These are phyloP conservation scores for Eleusine coracana DNA, from an alignment of 176 grass and related monocot species.

Conservation along the genomic window DNA sequence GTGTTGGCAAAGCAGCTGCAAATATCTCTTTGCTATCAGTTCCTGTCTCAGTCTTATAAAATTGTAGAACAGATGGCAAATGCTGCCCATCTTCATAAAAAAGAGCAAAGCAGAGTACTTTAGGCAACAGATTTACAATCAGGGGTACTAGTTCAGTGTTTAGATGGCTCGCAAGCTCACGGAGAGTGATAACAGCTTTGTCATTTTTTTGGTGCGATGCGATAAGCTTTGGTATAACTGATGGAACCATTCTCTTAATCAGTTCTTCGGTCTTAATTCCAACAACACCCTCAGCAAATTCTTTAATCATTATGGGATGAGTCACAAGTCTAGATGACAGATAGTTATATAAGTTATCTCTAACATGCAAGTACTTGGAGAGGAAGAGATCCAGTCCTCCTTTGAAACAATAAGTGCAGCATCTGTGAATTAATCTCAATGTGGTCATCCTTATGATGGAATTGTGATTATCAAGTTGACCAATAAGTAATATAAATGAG, in stretches of 20 bases:
- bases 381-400: constrained; percentile 78
- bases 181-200: constrained; percentile 65
- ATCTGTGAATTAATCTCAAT: constrained; percentile 77
- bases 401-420: constrained; percentile 58
- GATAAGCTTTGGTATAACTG: constrained; percentile 90
- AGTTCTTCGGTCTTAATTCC: constrained; percentile 78
- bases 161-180: constrained; percentile 71
- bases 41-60: constrained; percentile 75
- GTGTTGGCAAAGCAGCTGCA: constrained; percentile 76
- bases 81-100: constrained; percentile 72
- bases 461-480: constrained; percentile 66
- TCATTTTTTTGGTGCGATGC: constrained; percentile 67
- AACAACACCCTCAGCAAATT: constrained; percentile 78
- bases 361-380: constrained; percentile 59
- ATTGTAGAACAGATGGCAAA: constrained; percentile 80
- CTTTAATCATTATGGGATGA: constrained; percentile 63
- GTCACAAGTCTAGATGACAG: constrained; percentile 65
- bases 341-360: constrained; percentile 79
- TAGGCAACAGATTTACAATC: constrained; percentile 69
- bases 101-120: constrained; percentile 86
- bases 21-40: constrained; percentile 93
- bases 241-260: constrained; percentile 78
- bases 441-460: constrained; percentile 64
- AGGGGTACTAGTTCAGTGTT: constrained; percentile 61
- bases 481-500: constrained; percentile 79